Conservation (phyloP, 2,329 filamentous ascomycete genomes). For the Xylogone sp. region DNA sequence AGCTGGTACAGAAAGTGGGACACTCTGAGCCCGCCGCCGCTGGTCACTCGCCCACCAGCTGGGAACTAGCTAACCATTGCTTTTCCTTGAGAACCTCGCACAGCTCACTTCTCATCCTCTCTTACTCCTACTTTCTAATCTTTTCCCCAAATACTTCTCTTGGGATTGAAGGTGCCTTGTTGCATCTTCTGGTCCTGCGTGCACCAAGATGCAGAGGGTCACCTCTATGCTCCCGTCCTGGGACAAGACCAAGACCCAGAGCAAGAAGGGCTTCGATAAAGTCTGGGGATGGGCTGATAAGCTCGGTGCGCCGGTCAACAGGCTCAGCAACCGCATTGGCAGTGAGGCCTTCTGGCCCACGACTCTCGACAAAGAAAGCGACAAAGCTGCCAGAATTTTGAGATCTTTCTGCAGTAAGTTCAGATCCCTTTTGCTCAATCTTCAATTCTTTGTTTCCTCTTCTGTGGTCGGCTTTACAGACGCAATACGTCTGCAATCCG, state of each 20-base stretch:
- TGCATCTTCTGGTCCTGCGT: background rate
- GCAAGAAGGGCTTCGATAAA: constrained; percentile 70
- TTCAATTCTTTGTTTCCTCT: constrained; percentile 1
- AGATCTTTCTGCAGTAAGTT: constrained; percentile 82
- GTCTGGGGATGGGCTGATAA: constrained; percentile 66
- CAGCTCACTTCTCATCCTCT: too few relatives aligned
- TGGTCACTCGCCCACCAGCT: too few relatives aligned
- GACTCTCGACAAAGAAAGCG: constrained; percentile 79
- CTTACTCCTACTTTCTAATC: too few relatives aligned
- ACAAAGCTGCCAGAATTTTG: constrained; percentile 84
- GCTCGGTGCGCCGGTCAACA: constrained; percentile 71
- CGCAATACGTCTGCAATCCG: too few relatives aligned
- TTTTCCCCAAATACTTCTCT: too few relatives aligned
- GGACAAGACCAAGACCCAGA: constrained; percentile 46
- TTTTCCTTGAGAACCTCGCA: too few relatives aligned
- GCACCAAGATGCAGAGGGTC: constrained; percentile 27
- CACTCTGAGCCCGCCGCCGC: too few relatives aligned
- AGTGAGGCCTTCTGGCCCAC: constrained; percentile 82
- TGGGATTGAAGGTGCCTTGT: background rate
- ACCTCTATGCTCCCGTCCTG: constrained; percentile 36
- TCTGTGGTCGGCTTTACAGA: too few relatives aligned
- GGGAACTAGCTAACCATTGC: too few relatives aligned
- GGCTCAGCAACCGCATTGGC: constrained; percentile 75
- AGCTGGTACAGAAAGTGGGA: too few relatives aligned
- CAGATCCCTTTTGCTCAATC: constrained; percentile 14